Base-by-base conservation (phyloP, 2,329 filamentous ascomycete genomes). In the Chaetomium olivaceum region DNA sequence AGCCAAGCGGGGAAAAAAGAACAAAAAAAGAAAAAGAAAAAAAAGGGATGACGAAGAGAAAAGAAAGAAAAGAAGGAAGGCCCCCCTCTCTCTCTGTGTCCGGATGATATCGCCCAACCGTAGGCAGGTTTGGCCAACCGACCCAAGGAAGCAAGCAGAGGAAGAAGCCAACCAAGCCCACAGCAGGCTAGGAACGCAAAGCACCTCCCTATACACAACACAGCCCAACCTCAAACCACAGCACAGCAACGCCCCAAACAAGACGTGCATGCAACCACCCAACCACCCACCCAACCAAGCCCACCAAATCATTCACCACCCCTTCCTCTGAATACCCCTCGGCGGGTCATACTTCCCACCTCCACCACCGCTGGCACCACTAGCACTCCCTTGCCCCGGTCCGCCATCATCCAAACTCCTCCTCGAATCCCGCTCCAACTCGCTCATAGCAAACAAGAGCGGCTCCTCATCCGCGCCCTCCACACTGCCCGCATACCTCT, bases 371-470 rank as follows among this genome's bases (percentile, higher is more conserved):
- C 36, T 56, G 29, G 31, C 36, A 19, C 46, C 43, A 27, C 61
- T 63, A 23, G 14, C 23, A 21, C 31, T n/a, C 6, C n/a, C 48
- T 12, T 52, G 14, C 54, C 23, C 43, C 33, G 48, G 25, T 21
- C 27, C 55, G n/a, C 16, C 39, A 27, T 88, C 86, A 69, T 89
- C 87, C 8, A 88, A 74, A 70, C 85, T 89, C 68, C 84, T 81
- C 67, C 86, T 80, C 54, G 83, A 82, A 63, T 83, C 82, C 21
- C 84, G 80, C 70, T 87, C 87, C 73, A 91, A 85, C 75, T 92
- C 89, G 43, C 87, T 90, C 81, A 92, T 87, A 68, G 89, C 87
- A 75, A 92, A 92, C 11, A 92, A 81, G 11, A 92, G 76, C 0
- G 87, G 88, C 72, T 92, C 89, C 62, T 91, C 89, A 66, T 90